Conservation (phyloP, 805 yeast genomes). For the Kazachstania bromeliacearum region DNA sequence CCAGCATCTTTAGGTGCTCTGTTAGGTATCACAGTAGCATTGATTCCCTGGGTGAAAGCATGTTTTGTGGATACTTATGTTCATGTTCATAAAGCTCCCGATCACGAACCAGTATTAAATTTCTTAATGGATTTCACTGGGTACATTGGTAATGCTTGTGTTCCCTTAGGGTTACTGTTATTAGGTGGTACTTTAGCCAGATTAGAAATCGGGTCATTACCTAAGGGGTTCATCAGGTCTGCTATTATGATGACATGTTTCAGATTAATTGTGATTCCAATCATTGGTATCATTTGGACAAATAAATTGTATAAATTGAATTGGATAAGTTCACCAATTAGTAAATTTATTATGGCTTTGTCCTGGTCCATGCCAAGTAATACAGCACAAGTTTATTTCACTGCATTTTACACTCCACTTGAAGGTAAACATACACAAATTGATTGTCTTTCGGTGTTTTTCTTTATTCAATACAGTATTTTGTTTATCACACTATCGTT, state of each 20-base stretch:
- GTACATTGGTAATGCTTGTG: constrained; percentile 79
- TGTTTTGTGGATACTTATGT: constrained; percentile 46
- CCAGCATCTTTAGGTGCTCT: constrained; percentile 72
- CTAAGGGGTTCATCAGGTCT: constrained; percentile 52
- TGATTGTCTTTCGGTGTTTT: constrained; percentile 68
- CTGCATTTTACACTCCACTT: constrained; percentile 78
- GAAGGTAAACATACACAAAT: constrained; percentile 45
- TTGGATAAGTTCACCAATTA: constrained; percentile 51
- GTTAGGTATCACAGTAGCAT: constrained; percentile 52
- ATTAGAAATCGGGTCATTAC: constrained; percentile 48
- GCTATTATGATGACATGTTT: constrained; percentile 46
- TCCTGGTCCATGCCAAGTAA: constrained; percentile 81
- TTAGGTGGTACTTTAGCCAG: constrained; percentile 86
- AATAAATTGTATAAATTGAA: constrained; percentile 52
- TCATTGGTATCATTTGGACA: constrained; percentile 62
- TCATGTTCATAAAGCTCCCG: constrained; percentile 70
- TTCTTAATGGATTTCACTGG: constrained; percentile 73
- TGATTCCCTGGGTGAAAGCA: constrained; percentile 83
- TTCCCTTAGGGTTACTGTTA: constrained; percentile 74
- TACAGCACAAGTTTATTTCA: constrained; percentile 77
- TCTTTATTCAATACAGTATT: constrained; percentile 57
- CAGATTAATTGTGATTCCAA: constrained; percentile 63
- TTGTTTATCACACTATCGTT: constrained; percentile 63
- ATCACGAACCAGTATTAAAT: constrained; percentile 69
- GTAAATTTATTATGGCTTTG: constrained; percentile 64